Evolutionary conservation across 176 grass and related monocot species (phyloP), one percentile per base, ranked within the genome.

Genomic region (Phragmites australis): DNA sequence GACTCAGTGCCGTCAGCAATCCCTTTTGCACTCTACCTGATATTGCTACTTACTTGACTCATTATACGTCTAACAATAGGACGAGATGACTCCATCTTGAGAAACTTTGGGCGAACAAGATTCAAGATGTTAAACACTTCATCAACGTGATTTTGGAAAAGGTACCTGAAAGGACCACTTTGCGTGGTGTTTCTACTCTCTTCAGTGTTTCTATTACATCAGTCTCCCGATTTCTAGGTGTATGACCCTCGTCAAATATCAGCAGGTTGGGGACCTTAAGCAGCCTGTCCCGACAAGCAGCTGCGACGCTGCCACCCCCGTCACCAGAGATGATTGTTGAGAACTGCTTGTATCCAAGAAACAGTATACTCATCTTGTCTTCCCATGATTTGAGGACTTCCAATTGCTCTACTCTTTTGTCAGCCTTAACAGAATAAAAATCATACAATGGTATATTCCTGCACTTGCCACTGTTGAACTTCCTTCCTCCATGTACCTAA

Each of bases 151-250:
- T 98, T 98, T 82, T 98, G 95, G 53, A 98, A 97, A 65, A 98
- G 87, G 95, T 98, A 62, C 95, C 95, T 61, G 95, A 98, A 51
- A 98, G 90, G 64, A 98, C 95, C 70, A 98, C 95, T 80, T 98
- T 98, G 58, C 92, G 86, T 82, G 77, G 84, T 21, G 95, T 98
- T 89, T 89, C 81, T 39, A 98, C 92, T 84, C 93, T 94, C 19
- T 78, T 91, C 62, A 98, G 83, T 66, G 95, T 91, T 47, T 81
- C 88, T 70, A 93, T 80, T 23, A 94, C 90, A 81, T 91, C 75
- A 32, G 96, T 99, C 25, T 99, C 90, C 74, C 70, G 59, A 91
- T 91, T 99, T 78, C 96, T 89, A 79, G 96, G 90, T 42, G 93
- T 99, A 78, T 99, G 96, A 41, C 96, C 96, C 84, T 99, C 96